Evolutionary conservation across 2,329 filamentous ascomycete species (phyloP), one percentile per base, ranked within the genome.

Genomic region (Cadophora sp.): DNA sequence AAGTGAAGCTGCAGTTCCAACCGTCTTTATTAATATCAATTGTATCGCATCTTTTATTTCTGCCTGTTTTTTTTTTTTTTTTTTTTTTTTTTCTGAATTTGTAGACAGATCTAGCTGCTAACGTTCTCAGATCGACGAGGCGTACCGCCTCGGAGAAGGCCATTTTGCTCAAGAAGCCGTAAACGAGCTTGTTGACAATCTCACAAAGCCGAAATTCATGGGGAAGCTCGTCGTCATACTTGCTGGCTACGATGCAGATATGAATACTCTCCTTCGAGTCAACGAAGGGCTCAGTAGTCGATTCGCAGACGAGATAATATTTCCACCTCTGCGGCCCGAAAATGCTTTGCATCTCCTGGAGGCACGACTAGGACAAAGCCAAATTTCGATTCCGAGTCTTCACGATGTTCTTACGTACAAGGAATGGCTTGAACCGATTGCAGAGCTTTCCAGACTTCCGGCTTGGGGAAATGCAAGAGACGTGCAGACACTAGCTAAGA

Each of bases 131-230:
- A 22, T 88, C 3, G 86, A 88, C 67, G 86, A 89, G 75, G 86
- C 86, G 0, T 88, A 88, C 69, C 82, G 86, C 1, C 80, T 88
- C 0, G 82, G 77, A 0, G 81, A 85, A 22, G 84, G 84, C 0
- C 46, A 65, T 0, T 89, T 85, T 70, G 83, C 81, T 0, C 80
- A 81, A 63, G 87, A 94, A 92, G 72, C 91, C 87, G 80, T 94
- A 87, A 75, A 93, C 83, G 88, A 93, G 91, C 85, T 94, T 86
- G 73, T 83, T 77, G 67, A 83, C 78, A 14, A 79, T 77, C 43
- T 83, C 75, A 72, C 84, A 76, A 72, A 86, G 55, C 80, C 81
- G 0, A 81, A 79, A 61, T 88, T 82, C 71, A 75, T 77, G 0
- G 73, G 80, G 29, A 88, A 86, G 71, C 73, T 89, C 2, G 77